A percentile compares a stretch with the other conserved stretches of the same genome.
Evolutionary conservation across 2,329 filamentous ascomycete genomes (phyloP).

Genomic region (Myriosclerotinia scirpicola): DNA sequence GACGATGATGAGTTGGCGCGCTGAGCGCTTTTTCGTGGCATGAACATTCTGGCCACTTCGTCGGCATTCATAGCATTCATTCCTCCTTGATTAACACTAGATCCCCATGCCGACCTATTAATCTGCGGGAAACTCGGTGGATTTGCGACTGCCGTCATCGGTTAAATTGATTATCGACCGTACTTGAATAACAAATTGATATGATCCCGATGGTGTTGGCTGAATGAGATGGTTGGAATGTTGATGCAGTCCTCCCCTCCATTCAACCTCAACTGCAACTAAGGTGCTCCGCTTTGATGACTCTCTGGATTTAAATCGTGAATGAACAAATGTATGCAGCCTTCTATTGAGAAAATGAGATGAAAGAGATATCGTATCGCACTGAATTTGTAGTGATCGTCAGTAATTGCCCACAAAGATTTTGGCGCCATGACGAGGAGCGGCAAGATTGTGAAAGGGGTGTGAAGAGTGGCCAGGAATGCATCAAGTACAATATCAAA

Average conservation of each 20-base stretch:
- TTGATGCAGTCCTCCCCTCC: constrained; percentile 25
- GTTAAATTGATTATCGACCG: constrained; percentile 27
- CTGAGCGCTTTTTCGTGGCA: constrained; percentile 83
- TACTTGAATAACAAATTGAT: constrained; percentile 17
- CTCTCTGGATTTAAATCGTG: constrained; percentile 12
- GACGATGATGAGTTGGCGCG: constrained; percentile 91
- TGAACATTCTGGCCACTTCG: constrained; percentile 83
- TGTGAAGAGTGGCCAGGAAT: constrained; percentile 14
- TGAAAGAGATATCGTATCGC: constrained; percentile 17
- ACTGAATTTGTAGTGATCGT: constrained; percentile 30
- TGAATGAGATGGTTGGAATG: constrained; percentile 24
- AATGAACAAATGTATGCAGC: neutral
- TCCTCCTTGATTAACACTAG: constrained; percentile 59
- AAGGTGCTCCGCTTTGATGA: constrained; percentile 28
- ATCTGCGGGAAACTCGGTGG: constrained; percentile 63
- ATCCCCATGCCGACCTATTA: constrained; percentile 65
- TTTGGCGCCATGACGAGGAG: constrained; percentile 29
- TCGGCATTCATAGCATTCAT: constrained; percentile 75
- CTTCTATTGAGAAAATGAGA: constrained; percentile 1
- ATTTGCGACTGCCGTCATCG: constrained; percentile 68
- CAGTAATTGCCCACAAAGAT: constrained; percentile 30
- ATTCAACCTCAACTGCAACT: constrained; percentile 27
- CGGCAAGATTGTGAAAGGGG: constrained; percentile 9
- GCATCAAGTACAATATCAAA: constrained; percentile 7
- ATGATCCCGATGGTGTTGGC: constrained; percentile 24